Base-by-base conservation (phyloP, 2,329 filamentous ascomycete genomes). In the Alternaria triticina region DNA sequence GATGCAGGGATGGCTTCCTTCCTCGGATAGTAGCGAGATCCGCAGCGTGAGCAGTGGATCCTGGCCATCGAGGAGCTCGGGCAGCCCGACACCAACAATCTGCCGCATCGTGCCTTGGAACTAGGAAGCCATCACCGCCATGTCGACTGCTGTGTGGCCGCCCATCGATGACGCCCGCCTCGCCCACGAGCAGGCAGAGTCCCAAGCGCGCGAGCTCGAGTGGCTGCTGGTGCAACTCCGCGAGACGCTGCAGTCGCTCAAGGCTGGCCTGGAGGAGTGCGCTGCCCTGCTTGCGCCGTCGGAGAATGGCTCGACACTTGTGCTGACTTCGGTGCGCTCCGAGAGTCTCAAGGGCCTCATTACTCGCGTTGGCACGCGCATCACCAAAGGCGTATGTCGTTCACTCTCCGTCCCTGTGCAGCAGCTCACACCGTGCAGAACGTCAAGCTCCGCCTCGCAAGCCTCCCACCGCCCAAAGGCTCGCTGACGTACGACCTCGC, bases 341-440 rank as follows among this genome's bases (percentile, higher is more conserved):
- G 96, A 99, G 82, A 89, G 88, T 70, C 89, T 98, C 66, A 99
- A 99, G 80, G 96, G 96, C 17, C 92, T 93, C 72, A 88, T 98
- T 64, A 98, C 95, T 1, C 89, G 96, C 57, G 89, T 97, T 36
- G 96, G 96, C 43, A 93, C 93, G n/a, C 89, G 91, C 55, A 91
- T 99, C 67, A 91, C 97, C 67, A 97, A 97, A 79, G 95, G 94
- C 69, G 92, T 94, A 84, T 72, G 90, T 59, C 13, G 10, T 22
- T 6, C 6, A 13, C 15, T 15, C 45, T 86, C 33, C 57, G 11
- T 12, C 22, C 49, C 5, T 25, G 20, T 12, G 13, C 27, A 15
- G 12, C n/a, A 22, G 50, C 60, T 47, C 22, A 58, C 62, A 33
- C 30, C 27, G 30, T 12, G 15, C 64, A 92, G 91, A 90, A 91